Evolutionary conservation across 768 basidiomycete species (phyloP).

Genomic region (Lactarius evosmus): DNA sequence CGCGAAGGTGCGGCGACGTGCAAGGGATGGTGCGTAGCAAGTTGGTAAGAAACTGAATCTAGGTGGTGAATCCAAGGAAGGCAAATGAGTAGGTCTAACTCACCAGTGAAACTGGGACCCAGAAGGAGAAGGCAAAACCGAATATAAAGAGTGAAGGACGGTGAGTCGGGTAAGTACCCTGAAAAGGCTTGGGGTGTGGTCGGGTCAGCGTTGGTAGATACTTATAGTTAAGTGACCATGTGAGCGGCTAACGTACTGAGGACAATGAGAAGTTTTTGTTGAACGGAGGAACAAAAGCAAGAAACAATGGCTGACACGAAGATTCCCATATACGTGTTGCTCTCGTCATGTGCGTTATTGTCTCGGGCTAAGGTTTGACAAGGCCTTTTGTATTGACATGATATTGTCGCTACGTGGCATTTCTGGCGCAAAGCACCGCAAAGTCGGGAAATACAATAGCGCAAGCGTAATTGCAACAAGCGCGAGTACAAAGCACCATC

Average conservation of each 20-base stretch:
- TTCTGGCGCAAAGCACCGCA: too few relatives aligned
- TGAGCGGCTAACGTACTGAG: conserved; percentile 23
- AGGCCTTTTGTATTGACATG: conserved; percentile 10
- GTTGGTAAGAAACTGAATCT: conserved; percentile 16
- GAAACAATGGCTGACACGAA: conserved; percentile 29
- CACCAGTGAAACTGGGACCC: conserved; percentile 10
- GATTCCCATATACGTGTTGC: conserved; percentile 30
- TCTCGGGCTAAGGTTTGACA: conserved; percentile 7
- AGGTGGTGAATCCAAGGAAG: conserved; percentile 1
- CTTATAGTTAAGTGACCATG: conserved; percentile 33
- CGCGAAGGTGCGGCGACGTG: conserved; percentile 24
- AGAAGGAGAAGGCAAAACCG: conserved; percentile 23
- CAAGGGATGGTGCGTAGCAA: conserved; percentile 33
- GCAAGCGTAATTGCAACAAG: neutral
- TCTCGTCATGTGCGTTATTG: conserved; percentile 31
- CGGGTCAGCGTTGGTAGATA: conserved; percentile 14
- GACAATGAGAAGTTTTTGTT: conserved; percentile 33
- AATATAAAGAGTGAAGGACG: conserved; percentile 13
- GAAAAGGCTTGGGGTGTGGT: conserved; percentile 16
- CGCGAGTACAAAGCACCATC: conserved; percentile 2
- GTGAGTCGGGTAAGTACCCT: conserved; percentile 13
- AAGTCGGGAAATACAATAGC: neutral
- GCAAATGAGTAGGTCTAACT: neutral
- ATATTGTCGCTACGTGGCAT: conserved; percentile 11
- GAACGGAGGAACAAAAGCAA: conserved; percentile 35